phyloP scores from a whole-genome alignment of 2,329 filamentous ascomycete species.

The Fusarium albosuccineum region DNA sequence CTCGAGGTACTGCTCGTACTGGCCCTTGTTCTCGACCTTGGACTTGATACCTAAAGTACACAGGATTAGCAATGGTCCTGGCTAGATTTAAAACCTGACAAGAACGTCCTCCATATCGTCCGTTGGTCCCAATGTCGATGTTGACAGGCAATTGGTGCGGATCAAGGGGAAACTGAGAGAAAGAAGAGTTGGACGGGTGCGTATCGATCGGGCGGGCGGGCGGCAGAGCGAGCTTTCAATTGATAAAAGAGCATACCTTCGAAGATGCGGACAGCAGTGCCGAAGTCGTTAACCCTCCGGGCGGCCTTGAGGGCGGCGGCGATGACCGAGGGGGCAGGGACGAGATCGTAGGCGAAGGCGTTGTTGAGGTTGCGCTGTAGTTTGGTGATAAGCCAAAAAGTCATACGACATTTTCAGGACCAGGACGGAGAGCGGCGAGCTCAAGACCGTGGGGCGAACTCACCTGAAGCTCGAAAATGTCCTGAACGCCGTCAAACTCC shows the following conservation, averaged over 20 bases:
- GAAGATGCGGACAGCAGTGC: slow-evolving; percentile 97
- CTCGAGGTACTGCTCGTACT: slow-evolving; percentile 96
- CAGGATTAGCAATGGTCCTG: slow-evolving; percentile 36
- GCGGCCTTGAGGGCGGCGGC: slow-evolving; percentile 93
- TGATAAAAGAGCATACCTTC: slow-evolving; percentile 77
- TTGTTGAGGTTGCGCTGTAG: slow-evolving; percentile 93
- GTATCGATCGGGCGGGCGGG: slow-evolving; percentile 22
- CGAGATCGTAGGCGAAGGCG: slow-evolving; percentile 99
- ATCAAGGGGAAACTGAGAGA: slow-evolving; percentile 7
- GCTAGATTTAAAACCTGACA: neutral
- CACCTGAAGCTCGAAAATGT: slow-evolving; percentile 99
- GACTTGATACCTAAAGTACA: slow-evolving; percentile 86
- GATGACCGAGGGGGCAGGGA: slow-evolving; percentile 92
- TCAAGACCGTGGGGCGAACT: slow-evolving; percentile 42
- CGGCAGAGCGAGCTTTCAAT: slow-evolving; percentile 29
- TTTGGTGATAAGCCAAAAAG: slow-evolving; percentile 47
- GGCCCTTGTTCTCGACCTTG: slow-evolving; percentile 98
- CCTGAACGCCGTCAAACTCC: slow-evolving; percentile 97
- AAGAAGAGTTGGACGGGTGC: slow-evolving; percentile 6
- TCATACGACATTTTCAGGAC: slow-evolving; percentile 49
- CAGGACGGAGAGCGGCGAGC: slow-evolving; percentile 38
- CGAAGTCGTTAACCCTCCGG: slow-evolving; percentile 97
- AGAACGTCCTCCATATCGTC: slow-evolving; percentile 8
- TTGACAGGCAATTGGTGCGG: slow-evolving; percentile 24
- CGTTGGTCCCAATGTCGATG: slow-evolving; percentile 4